Evolutionary conservation across 2,329 filamentous ascomycete species (phyloP).

Genomic region (Fusarium avenaceum): DNA sequence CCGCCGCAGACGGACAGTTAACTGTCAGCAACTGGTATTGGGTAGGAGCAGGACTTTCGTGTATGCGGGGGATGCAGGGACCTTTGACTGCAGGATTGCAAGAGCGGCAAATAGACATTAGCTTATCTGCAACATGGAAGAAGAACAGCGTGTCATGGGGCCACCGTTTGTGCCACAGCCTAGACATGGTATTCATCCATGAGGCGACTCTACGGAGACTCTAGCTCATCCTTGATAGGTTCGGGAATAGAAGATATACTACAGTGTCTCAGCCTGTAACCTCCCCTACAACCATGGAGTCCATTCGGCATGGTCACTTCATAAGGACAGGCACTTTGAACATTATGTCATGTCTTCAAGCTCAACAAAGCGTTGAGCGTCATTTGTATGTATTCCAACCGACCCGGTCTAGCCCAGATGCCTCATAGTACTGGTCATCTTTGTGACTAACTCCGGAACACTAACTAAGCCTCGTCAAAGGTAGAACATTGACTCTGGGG

Average conservation of each 20-base stretch:
- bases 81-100: slow-evolving; percentile 2
- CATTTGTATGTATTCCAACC: slow-evolving; percentile 35
- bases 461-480: slow-evolving; percentile 15
- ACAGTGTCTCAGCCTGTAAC: slow-evolving; percentile 15
- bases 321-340: neutral
- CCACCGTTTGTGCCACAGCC: slow-evolving; percentile 6
- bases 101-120: slow-evolving; percentile 13
- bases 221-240: neutral
- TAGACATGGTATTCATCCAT: slow-evolving; percentile 13
- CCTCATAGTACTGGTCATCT: slow-evolving; percentile 23
- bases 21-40: neutral
- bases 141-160: slow-evolving; percentile 1
- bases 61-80: slow-evolving; percentile 20
- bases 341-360: slow-evolving; percentile 15
- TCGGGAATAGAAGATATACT: neutral
- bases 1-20: neutral
- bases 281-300: neutral
- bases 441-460: slow-evolving; percentile 25
- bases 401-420: slow-evolving; percentile 25
- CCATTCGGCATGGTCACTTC: slow-evolving; percentile 4
- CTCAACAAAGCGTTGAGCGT: slow-evolving; percentile 21
- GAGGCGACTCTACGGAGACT: neutral
- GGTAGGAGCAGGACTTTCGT: slow-evolving; percentile 13
- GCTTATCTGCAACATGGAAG: neutral
- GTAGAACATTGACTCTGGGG: slow-evolving; percentile 8